Evolutionary conservation across 768 basidiomycete species (phyloP).

Genomic region (Leccinum broughii): DNA sequence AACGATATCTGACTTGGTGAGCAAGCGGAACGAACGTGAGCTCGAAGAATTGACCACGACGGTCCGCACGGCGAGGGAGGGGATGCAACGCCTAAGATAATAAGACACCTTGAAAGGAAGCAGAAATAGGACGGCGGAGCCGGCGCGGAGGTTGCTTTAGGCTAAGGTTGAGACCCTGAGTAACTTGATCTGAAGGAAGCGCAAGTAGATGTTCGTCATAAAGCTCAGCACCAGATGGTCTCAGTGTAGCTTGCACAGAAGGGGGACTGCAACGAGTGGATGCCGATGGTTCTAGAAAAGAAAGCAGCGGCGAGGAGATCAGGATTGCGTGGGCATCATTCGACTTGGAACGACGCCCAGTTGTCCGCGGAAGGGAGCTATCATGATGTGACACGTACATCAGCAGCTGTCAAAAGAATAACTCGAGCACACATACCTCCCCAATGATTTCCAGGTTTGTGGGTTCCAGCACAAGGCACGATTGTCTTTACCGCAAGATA

Average conservation of each 20-base stretch:
- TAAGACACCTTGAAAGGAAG: conserved; percentile 50
- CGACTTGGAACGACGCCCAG: conserved; percentile 92
- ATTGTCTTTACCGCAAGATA: conserved; percentile 97
- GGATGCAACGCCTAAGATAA: too few species aligned
- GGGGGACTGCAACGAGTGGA: conserved; percentile 85
- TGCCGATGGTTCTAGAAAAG: conserved; percentile 91
- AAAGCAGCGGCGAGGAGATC: conserved; percentile 90
- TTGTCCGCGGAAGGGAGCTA: conserved; percentile 88
- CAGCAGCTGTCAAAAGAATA: conserved; percentile 1
- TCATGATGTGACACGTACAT: conserved; percentile 5
- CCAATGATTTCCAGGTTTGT: conserved; percentile 86
- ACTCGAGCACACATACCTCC: conserved; percentile 57
- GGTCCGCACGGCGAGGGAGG: too few species aligned
- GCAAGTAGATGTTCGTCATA: conserved; percentile 60
- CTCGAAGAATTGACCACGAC: too few species aligned
- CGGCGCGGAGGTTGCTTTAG: conserved; percentile 94
- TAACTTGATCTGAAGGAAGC: conserved; percentile 49
- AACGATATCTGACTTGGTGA: too few species aligned
- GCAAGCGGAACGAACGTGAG: too few species aligned
- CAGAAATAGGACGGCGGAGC: conserved; percentile 81
- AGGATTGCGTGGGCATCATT: conserved; percentile 92
- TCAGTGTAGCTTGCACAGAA: conserved; percentile 44
- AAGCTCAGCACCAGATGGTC: conserved; percentile 68
- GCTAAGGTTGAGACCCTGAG: conserved; percentile 60
- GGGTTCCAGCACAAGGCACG: conserved; percentile 96